Percentiles rank a stretch among this genome's conserved stretches.
Conservation (phyloP, 2,329 filamentous ascomycete genomes). For the Cadophora malorum region DNA sequence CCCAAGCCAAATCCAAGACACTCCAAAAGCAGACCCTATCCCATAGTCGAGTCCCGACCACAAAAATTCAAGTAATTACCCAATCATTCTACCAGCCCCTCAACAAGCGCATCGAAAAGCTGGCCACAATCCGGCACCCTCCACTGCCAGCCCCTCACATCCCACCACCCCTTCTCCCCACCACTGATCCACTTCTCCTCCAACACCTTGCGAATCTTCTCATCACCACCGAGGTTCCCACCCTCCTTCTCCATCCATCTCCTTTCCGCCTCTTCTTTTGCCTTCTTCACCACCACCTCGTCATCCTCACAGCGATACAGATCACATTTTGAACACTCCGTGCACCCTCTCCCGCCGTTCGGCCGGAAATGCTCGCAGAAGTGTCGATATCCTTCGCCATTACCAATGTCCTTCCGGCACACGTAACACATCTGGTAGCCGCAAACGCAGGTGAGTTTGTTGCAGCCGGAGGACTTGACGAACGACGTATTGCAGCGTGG, state of each 20-base stretch:
- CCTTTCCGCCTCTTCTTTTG: conserved; percentile 73
- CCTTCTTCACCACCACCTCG: conserved; percentile 69
- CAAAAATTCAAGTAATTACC: conserved; percentile 19
- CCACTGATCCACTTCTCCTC: conserved; percentile 53
- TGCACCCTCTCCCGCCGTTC: conserved; percentile 76
- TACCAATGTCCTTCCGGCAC: conserved; percentile 77
- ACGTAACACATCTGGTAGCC: conserved; percentile 99
- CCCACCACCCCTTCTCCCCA: conserved; percentile 34
- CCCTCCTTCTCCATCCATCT: conserved; percentile 73
- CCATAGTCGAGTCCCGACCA: conserved; percentile 9
- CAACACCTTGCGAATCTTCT: conserved; percentile 61
- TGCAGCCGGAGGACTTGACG: conserved; percentile 92
- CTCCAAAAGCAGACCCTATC: not conserved
- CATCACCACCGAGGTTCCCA: conserved; percentile 60
- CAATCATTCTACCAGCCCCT: conserved; percentile 43
- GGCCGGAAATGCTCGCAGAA: conserved; percentile 96
- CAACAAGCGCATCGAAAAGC: conserved; percentile 45
- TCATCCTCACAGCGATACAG: conserved; percentile 76
- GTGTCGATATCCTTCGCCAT: conserved; percentile 82
- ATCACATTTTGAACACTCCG: conserved; percentile 81
- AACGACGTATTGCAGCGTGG: conserved; percentile 90
- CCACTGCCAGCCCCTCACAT: conserved; percentile 36
- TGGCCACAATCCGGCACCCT: conserved; percentile 40
- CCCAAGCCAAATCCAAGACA: not conserved
- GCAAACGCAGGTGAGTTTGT: conserved; percentile 94